Conservation (phyloP, 2,329 filamentous ascomycete genomes). For the Diaporthe sp. region DNA sequence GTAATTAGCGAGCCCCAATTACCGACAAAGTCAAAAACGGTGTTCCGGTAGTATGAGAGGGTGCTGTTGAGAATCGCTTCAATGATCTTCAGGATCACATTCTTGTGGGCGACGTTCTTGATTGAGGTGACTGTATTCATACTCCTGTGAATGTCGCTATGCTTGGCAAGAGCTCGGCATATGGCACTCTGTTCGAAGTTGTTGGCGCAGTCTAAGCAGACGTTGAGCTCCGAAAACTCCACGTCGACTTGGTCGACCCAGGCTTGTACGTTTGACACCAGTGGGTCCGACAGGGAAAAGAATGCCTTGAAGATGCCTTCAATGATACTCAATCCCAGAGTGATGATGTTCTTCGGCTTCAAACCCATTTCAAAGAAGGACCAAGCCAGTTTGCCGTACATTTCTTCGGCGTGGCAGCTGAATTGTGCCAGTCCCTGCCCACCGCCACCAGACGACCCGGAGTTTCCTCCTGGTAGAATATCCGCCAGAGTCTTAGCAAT, state of each 20-base stretch:
- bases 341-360: not conserved
- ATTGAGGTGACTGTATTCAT: not conserved
- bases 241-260: not conserved
- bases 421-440: not conserved
- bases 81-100: not conserved
- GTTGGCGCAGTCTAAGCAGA: not conserved
- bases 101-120: conserved; percentile 7
- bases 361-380: not conserved
- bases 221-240: not conserved
- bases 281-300: not conserved
- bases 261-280: not conserved
- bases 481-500: not conserved
- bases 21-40: not conserved
- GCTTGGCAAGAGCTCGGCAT: not conserved
- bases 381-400: not conserved
- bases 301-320: not conserved
- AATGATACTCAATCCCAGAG: not conserved
- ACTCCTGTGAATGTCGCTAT: not conserved
- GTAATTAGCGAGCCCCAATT: conserved; percentile 7
- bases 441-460: not conserved
- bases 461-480: not conserved
- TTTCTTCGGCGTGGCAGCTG: not conserved
- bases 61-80: not conserved
- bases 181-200: not conserved
- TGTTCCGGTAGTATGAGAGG: not conserved